Evolutionary conservation across 306 rosid species (phyloP).

Genomic region (Potentilla sterilis): DNA sequence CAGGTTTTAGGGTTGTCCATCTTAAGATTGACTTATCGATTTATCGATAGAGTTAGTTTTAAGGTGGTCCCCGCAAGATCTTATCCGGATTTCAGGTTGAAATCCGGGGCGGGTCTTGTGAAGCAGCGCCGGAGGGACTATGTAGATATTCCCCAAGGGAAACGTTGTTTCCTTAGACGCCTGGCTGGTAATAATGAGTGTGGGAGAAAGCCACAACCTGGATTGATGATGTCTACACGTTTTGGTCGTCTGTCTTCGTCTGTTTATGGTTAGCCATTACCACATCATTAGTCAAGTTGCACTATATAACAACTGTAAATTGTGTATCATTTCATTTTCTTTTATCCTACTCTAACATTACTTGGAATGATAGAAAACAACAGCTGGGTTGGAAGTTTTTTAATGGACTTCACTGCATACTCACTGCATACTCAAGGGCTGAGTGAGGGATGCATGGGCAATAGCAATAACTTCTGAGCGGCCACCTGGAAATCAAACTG

Average conservation of each 20-base stretch:
- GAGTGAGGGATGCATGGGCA: slow-evolving; percentile 47
- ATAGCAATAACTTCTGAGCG: slow-evolving; percentile 47
- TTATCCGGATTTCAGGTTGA: too few relatives aligned
- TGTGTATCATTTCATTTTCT: not conserved
- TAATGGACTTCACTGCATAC: slow-evolving; percentile 71
- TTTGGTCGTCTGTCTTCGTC: slow-evolving; percentile 54
- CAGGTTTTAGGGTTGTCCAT: too few relatives aligned
- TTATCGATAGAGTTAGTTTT: too few relatives aligned
- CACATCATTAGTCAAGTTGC: slow-evolving; percentile 9
- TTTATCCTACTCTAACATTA: slow-evolving; percentile 7
- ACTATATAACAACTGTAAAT: not conserved
- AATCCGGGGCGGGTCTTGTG: too few relatives aligned
- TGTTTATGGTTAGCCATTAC: slow-evolving; percentile 51
- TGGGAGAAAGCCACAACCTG: slow-evolving; percentile 86
- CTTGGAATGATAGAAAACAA: slow-evolving; percentile 46
- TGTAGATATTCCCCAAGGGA: too few relatives aligned
- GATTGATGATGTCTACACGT: slow-evolving; percentile 57
- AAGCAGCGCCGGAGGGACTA: too few relatives aligned
- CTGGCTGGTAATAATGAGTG: slow-evolving; percentile 95
- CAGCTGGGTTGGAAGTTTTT: slow-evolving; percentile 58
- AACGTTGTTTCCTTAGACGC: slow-evolving; percentile 91
- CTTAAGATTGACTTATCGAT: too few relatives aligned
- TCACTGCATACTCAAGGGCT: slow-evolving; percentile 56
- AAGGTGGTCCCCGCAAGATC: too few relatives aligned
- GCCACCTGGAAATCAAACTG: slow-evolving; percentile 38